Base-by-base conservation (phyloP, 768 basidiomycete species). In the Omphalotus guepiniiformis region DNA sequence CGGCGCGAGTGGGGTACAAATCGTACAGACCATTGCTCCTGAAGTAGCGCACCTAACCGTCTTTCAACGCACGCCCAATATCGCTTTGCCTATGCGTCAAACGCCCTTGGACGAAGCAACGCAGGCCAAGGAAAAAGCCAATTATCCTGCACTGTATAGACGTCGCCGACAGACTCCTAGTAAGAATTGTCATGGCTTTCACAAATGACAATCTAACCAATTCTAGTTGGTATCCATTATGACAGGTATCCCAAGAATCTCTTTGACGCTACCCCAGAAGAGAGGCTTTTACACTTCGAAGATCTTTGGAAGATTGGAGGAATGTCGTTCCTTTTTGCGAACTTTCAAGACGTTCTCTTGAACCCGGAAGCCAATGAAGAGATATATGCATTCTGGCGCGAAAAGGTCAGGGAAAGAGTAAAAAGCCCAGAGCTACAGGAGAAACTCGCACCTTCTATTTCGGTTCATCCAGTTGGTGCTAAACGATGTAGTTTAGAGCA, bases 31-130 rank as follows among this genome's bases (percentile, higher is more conserved):
- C 30, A 39, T 47, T 8, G 61, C 55, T 12, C 54, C 54, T 9
- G 18, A 53, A 13, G 51, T 53, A 2, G 28, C 49, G 4, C 53
- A 58, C 34, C 50, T 63, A 30, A 58, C 59, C 13, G 59, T 62
- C 28, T 63, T 62, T 52, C 62, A 63, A 44, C 60, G 62, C 9
- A 59, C 58, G 6, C 58, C 59, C 0, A 58, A 59, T 22, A 42
- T 61, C 16, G 55, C 58, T 2, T 19, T 62, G 22, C 58, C 59
- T 3, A 55, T 61, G 59, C 34, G 28, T 4, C 54, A 61, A 42
- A 34, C 40, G 13, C 47, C 48, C 32, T 12, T 59, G 2, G 48
- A 49, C 30, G 47, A 13, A 25, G 51, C 37, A 21, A 51, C 39
- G 16, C 58, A 58, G 32, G 52, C 32, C 12, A 37, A 52, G 15